These are phyloP conservation scores for Venturia effusa DNA, from an alignment of 2,329 filamentous ascomycete genomes.

Conservation along the genomic window DNA sequence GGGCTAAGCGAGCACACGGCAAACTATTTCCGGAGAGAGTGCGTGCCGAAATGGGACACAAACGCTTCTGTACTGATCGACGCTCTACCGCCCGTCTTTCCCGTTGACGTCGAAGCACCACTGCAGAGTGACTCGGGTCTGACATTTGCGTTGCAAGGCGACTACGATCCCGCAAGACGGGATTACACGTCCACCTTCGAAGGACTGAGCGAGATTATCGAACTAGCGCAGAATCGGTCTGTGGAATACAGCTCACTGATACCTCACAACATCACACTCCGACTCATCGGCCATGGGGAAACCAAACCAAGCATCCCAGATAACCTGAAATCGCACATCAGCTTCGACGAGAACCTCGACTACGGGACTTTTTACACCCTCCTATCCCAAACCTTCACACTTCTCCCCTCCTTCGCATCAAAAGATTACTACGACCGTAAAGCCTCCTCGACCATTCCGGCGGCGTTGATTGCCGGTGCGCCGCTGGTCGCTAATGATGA, in stretches of 20 bases:
- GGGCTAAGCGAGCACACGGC: constrained; percentile 18
- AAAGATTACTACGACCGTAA: constrained; percentile 20
- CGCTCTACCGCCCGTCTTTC: constrained; percentile 19
- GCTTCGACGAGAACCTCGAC: constrained; percentile 18
- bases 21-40: constrained; percentile 15
- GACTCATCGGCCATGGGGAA: not conserved
- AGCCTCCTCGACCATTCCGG: constrained; percentile 19
- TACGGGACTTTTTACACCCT: constrained; percentile 21
- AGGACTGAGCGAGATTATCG: constrained; percentile 16
- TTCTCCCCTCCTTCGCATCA: constrained; percentile 20
- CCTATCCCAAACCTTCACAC: constrained; percentile 18
- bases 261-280: constrained; percentile 1
- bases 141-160: constrained; percentile 20
- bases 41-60: not conserved
- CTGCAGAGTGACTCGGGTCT: not conserved
- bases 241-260: not conserved
- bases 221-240: not conserved
- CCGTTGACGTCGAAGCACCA: constrained; percentile 14
- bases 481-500: constrained; percentile 18
- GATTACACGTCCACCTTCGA: constrained; percentile 20
- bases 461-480: constrained; percentile 19
- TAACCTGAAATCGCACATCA: constrained; percentile 16
- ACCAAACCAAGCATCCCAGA: constrained; percentile 17
- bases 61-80: constrained; percentile 14
- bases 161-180: constrained; percentile 19